Evolutionary conservation across 2,329 filamentous ascomycete genomes (phyloP).

Genomic region (Penicillium digitatum): DNA sequence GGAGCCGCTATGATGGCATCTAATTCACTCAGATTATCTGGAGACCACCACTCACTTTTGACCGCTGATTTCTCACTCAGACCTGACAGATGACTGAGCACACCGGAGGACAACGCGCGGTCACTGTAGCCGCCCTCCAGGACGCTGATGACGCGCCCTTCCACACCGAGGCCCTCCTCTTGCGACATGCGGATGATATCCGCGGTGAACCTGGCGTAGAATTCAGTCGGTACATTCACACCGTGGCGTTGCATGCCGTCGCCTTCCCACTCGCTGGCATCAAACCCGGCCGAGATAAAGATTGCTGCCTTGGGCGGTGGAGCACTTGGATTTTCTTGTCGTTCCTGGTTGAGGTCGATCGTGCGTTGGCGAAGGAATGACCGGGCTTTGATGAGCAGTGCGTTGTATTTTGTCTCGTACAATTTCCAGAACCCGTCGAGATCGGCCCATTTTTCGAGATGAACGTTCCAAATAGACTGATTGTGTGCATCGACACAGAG

Average conservation of each 20-base stretch:
- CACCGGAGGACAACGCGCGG: constrained; percentile 79
- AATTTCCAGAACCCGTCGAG: constrained; percentile 74
- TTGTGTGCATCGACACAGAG: constrained; percentile 91
- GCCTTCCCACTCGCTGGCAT: constrained; percentile 93
- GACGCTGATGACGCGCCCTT: constrained; percentile 86
- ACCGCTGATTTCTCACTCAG: constrained; percentile 59
- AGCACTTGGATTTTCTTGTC: constrained; percentile 51
- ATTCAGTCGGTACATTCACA: constrained; percentile 93
- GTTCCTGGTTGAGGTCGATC: constrained; percentile 55
- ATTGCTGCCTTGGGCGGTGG: constrained; percentile 75
- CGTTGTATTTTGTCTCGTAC: constrained; percentile 73
- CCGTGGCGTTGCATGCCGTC: constrained; percentile 91
- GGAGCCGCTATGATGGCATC: constrained; percentile 53
- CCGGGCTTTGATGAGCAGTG: constrained; percentile 76
- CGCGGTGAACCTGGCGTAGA: constrained; percentile 85
- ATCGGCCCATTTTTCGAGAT: constrained; percentile 78
- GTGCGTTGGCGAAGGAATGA: constrained; percentile 72
- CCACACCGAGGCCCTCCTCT: constrained; percentile 70
- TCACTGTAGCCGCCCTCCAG: constrained; percentile 96
- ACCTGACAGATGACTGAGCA: constrained; percentile 84
- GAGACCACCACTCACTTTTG: constrained; percentile 69
- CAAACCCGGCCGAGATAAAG: constrained; percentile 93
- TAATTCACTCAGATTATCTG: constrained; percentile 62
- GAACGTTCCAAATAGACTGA: constrained; percentile 94
- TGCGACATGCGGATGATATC: constrained; percentile 79